Base-by-base conservation (phyloP, 257 asterid species). In the Thymus quinquecostatus region DNA sequence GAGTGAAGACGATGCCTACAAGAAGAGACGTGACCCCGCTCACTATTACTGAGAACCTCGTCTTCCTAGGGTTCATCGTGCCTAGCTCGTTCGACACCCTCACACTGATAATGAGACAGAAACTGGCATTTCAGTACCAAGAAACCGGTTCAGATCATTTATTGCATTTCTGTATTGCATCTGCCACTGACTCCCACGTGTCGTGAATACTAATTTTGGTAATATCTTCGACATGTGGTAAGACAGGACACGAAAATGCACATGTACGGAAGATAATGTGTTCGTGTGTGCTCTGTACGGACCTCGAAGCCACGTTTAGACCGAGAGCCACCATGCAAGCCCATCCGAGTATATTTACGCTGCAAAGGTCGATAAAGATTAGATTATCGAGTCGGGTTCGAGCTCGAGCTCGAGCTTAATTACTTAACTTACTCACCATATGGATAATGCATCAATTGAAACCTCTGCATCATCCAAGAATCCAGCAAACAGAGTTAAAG, bases 51-150 rank as follows among this genome's bases (percentile, higher is more conserved):
- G 91, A 44, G 63, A 86, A 75, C 68, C 77, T 81, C 12, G 88
- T 82, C 30, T 40, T 73, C 75, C 68, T 59, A 1, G 91, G 91
- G 33, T 65, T 81, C 13, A 63, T 54, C 1, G 81, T 79, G 3
- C 91, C 88, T 21, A 86, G 77, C 41, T 81, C 91, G 38, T 86
- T 83, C 3, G 91, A 79, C 56, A 83, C 85, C 66, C 91, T 79
- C 43, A 86, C 86, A 41, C 88, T 86, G 85, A 34, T 4, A 9
- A 10, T 5, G 6, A 54, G 50, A 68, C 5, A 36, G 5, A 36
- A 36, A 36, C 40, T 0, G 5, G 5, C 40, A 1, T 13, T 2
- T 33, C 5, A 71, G 13, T 43, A 43, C 3, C 38, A 34, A 34
- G 38, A 34, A 34, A 34, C 38, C 38, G 4, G 4, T 34, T 34